phyloP scores from a whole-genome alignment of 768 basidiomycete species.

The Trametes gibbosa region DNA sequence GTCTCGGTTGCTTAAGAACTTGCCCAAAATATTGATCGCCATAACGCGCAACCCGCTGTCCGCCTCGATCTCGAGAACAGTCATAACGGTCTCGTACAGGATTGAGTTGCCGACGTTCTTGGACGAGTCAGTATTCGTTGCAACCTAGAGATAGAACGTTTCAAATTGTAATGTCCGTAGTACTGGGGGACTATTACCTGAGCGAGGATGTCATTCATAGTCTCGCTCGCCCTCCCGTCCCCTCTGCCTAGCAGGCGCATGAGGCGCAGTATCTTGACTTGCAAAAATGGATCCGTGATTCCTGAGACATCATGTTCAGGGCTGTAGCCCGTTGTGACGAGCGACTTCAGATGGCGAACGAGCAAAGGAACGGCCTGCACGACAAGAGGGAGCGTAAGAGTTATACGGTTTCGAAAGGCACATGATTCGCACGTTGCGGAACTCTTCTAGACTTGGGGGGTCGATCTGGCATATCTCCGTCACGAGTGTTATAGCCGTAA shows the following conservation, averaged over 20 bases:
- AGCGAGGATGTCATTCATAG: constrained; percentile 98
- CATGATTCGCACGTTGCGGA: constrained; percentile 70
- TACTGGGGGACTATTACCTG: constrained; percentile 50
- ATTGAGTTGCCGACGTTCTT: constrained; percentile 99
- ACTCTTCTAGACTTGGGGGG: constrained; percentile 70
- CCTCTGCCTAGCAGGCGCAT: constrained; percentile 85
- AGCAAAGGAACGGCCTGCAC: constrained; percentile 84
- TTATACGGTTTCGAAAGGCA: not conserved
- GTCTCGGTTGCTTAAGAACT: constrained; percentile 95
- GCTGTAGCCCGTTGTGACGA: constrained; percentile 95
- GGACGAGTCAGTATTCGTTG: constrained; percentile 96
- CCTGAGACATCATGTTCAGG: constrained; percentile 99
- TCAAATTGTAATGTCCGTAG: not conserved
- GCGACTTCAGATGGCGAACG: constrained; percentile 90
- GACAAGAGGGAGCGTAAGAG: not conserved
- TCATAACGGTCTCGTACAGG: constrained; percentile 94
- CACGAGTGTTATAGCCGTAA: constrained; percentile 92
- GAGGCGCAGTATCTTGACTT: constrained; percentile 89
- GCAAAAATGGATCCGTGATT: constrained; percentile 94
- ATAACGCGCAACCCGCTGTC: constrained; percentile 94
- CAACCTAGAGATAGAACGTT: constrained; percentile 55
- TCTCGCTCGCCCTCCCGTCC: constrained; percentile 84
- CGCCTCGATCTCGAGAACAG: constrained; percentile 95
- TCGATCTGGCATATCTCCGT: constrained; percentile 92
- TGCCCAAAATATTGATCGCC: constrained; percentile 99